These are phyloP conservation scores for Pulveroboletus sp. DNA, from an alignment of 1,284 basidiomycete genomes.

Conservation along the genomic window DNA sequence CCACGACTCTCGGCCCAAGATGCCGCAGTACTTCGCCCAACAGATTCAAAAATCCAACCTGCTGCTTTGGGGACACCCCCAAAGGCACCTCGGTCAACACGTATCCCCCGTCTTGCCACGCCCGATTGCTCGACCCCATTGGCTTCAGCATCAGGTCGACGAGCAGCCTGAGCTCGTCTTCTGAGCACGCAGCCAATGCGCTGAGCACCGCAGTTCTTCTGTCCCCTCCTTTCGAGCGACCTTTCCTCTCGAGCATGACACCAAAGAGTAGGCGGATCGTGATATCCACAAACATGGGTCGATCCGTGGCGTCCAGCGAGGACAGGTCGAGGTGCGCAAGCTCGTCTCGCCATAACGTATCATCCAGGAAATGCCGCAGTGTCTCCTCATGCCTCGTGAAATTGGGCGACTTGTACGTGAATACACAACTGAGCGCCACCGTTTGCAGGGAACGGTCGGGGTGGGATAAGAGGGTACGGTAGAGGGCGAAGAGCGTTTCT, in stretches of 20 bases:
- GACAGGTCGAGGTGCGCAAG: conserved; percentile 73
- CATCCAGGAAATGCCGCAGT: conserved; percentile 77
- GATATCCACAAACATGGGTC: conserved; percentile 73
- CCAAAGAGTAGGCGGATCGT: conserved; percentile 86
- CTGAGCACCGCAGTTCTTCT: conserved; percentile 78
- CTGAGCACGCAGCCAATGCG: conserved; percentile 68
- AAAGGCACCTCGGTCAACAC: conserved; percentile 34
- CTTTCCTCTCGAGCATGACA: conserved; percentile 82
- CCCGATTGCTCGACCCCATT: conserved; percentile 46
- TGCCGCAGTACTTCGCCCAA: conserved; percentile 84
- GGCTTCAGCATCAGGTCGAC: conserved; percentile 92
- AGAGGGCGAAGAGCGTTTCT: conserved; percentile 66
- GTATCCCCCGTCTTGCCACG: conserved; percentile 31
- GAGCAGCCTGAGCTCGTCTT: conserved; percentile 76
- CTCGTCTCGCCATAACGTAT: conserved; percentile 87
- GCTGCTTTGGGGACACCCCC: conserved; percentile 63
- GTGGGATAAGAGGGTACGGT: conserved; percentile 80
- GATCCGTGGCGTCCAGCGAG: conserved; percentile 63
- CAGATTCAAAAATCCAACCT: conserved; percentile 81
- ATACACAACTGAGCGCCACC: conserved; percentile 77
- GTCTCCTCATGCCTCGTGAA: conserved; percentile 70
- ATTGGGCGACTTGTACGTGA: conserved; percentile 80
- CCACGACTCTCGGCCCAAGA: conserved; percentile 70
- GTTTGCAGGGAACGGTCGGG: conserved; percentile 83
- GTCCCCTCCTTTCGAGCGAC: conserved; percentile 70